Base-by-base conservation (phyloP, 2,329 filamentous ascomycete species). In the Fusarium mundagurra region DNA sequence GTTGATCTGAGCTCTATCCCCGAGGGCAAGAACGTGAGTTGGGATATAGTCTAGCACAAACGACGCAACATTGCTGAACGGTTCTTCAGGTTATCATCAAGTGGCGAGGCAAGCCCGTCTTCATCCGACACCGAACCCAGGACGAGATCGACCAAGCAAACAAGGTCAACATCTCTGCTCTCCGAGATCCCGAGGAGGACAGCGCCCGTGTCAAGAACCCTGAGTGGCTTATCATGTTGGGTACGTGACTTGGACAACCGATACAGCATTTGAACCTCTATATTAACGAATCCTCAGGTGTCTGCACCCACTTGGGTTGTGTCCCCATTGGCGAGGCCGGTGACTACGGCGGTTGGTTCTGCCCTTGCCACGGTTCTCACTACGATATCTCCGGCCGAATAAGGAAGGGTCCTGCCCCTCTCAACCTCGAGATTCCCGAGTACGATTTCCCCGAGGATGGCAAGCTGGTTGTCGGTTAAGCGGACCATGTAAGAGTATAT, bases 21-120 rank as follows among this genome's bases (percentile, higher is more conserved):
- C 74, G 96, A 98, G 89, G 96, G 96, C 90, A 99, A 98, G 93
- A 99, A 99, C 88, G 96, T 95, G 88, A 84, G 93, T 88, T 58
- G 60, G 61, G 34, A 66, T 61, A 70, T 45, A 29, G 36, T 33
- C 47, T 51, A 54, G 38, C 33, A 66, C 11, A 31, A 63, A 45
- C 22, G 33, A 47, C 11, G 45, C 36, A 44, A n/a, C 54, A 45
- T 63, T 34, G 31, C 62, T 72, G 41, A 70, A 62, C 16, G 51
- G 53, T 29, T 60, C 24, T 41, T 44, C 81, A 95, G 93, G 92
- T 99, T 84, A 97, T 99, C 85, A 97, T 99, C 90, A 99, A 99
- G 89, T 99, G 96, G 96, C 94, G 96, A 89, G 96, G 96, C 85
- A 99, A 99, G 93, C 96, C 96, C 85, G 95, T 99, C 85, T 99